Evolutionary conservation across 169 alveolate species (phyloP).

Genomic region (Eimeria praecox): DNA sequence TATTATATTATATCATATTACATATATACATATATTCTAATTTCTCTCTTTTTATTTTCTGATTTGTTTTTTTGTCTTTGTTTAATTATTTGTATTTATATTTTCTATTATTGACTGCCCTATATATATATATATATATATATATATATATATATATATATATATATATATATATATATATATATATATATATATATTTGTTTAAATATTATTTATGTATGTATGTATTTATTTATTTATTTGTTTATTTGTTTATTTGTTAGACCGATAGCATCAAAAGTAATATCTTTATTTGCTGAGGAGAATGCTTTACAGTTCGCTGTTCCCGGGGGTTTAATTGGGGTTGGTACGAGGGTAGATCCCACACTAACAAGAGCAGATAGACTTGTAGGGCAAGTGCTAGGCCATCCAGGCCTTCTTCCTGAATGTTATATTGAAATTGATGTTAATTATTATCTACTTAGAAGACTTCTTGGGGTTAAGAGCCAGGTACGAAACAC

Average conservation of each 20-base stretch:
- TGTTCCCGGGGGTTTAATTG: constrained; percentile 98
- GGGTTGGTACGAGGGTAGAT: constrained; percentile 98
- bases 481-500: constrained; percentile 66
- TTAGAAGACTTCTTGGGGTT: constrained; percentile 86
- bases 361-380: constrained; percentile 99
- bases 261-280: constrained; percentile 85
- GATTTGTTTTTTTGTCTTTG: too few relatives aligned
- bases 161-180: neutral
- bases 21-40: too few relatives aligned
- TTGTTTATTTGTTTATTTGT: too few relatives aligned
- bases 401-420: constrained; percentile 97
- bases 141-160: too few relatives aligned
- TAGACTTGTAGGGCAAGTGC: constrained; percentile 98
- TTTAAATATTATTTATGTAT: too few relatives aligned
- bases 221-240: too few relatives aligned
- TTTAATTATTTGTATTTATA: too few relatives aligned
- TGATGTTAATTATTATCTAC: constrained; percentile 88
- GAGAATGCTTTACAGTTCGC: constrained; percentile 98
- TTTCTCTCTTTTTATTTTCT: too few relatives aligned
- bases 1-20: too few relatives aligned
- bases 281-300: constrained; percentile 98
- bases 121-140: too few relatives aligned
- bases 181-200: too few relatives aligned
- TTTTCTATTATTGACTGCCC: too few relatives aligned
- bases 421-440: constrained; percentile 98